Evolutionary conservation across 805 yeast species (phyloP), one percentile per base, ranked within the genome.

Genomic region (Hanseniaspora occidentalis): DNA sequence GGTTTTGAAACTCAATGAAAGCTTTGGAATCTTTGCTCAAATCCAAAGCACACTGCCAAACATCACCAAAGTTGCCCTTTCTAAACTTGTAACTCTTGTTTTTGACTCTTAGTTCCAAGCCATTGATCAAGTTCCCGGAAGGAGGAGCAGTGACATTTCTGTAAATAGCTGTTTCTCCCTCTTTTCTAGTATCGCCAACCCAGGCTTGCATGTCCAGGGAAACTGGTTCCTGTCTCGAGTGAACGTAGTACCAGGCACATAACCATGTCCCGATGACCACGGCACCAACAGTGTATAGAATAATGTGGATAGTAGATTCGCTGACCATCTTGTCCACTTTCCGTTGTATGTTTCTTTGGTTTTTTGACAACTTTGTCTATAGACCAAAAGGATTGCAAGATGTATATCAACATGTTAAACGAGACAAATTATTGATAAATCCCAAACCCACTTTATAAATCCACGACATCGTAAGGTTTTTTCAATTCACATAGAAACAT

Each of bases 61-160:
- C 54, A 61, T 84, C 95, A 45, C 72, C 69, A 43, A 84, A 54
- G 48, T 74, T 77, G 3, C 95, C 95, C 54, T 82, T 79, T 49
- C 95, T 66, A 8, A 23, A 37, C 14, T 41, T 33, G 25, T 41
- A 41, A 8, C 23, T 23, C 27, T 38, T 41, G 18, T 41, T 35
- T n/a, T 38, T 36, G 5, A 41, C 43, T 14, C 40, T 37, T 3
- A 41, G 27, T 20, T 41, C 37, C 23, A 41, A 22, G 2, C 43
- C 43, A 27, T 41, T 38, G 21, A 41, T 36, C 16, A 40, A 36
- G 19, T 40, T 40, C 4, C 23, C 24, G 22, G 36, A 33, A 9
- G 23, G 23, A 11, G 36, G 36, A 4, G 36, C 24, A 19, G n/a
- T 19, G 23, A 33, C 11, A 33, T 33, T 33, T 10, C 36, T 18